Evolutionary conservation across 805 yeast genomes (phyloP), one percentile per base, ranked within the genome.

Genomic region (Kodamaea hsintzibuensis): DNA sequence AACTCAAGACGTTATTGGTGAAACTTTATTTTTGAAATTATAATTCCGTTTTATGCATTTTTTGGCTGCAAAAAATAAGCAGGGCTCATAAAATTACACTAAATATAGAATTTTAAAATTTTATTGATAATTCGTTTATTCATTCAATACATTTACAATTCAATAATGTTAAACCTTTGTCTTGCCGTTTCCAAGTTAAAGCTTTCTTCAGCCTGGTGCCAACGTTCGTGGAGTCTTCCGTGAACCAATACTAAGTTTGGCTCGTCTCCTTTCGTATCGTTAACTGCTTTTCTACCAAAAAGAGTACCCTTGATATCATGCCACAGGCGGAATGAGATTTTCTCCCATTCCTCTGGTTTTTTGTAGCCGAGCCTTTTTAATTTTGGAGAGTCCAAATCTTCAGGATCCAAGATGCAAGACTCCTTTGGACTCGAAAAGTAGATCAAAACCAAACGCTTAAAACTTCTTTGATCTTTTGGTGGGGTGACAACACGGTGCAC

Each of bases 401-500:
- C 69, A 2, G 71, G 71, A 51, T 67, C 70, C 6, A 67, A 38
- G 2, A 60, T 51, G 3, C 63, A 49, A 3, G 64, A 52, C 25
- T 49, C 53, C 43, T 60, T 64, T 0, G 70, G 69, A 30, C 57
- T 57, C 19, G 65, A 65, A 52, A 67, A 67, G 49, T 67, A 67
- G 27, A 67, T 67, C 27, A 67, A 45, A 0, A 63, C 70, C 53
- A 67, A 58, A 33, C 71, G 54, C 47, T 59, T 60, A 44, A 37
- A 67, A 7, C 47, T 17, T 43, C 56, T 58, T 51, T 66, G 70
- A 47, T 66, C 70, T 1, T 55, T 61, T 2, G 70, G 70, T 1
- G 70, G 68, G 8, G 65, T 52, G 17, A 66, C 63, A 4, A 66
- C 70, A 47, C 69, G 55, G 53, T 66, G 70, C 39, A 66, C 62